These are phyloP conservation scores for Danielia oregonensis DNA, from an alignment of 805 yeast species.

Conservation along the genomic window DNA sequence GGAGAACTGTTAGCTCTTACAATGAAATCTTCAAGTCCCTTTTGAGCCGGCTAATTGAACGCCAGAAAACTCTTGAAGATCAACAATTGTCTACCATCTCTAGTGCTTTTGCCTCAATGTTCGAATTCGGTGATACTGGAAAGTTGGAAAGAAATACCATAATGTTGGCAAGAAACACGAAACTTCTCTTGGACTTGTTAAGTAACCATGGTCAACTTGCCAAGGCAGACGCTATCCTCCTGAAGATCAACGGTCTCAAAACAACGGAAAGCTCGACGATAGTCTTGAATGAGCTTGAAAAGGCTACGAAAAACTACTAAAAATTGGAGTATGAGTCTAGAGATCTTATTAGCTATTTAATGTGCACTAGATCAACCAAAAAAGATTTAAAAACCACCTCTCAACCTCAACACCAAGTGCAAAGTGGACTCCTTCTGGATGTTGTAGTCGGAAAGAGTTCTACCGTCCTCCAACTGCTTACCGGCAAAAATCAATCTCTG, in stretches of 20 bases:
- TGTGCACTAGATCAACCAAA: neutral
- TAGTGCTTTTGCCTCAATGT: conserved; percentile 17
- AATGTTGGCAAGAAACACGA: conserved; percentile 37
- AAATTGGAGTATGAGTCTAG: too few species aligned
- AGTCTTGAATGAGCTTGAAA: conserved; percentile 14
- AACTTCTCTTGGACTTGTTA: conserved; percentile 16
- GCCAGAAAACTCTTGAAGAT: neutral
- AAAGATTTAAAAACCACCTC: conserved; percentile 74
- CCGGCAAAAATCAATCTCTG: conserved; percentile 97
- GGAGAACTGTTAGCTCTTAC: conserved; percentile 55
- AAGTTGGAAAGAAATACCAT: conserved; percentile 28
- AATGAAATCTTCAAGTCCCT: conserved; percentile 35
- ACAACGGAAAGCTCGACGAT: conserved; percentile 18
- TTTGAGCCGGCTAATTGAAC: conserved; percentile 1
- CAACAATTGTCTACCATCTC: conserved; percentile 4
- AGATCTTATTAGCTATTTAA: neutral
- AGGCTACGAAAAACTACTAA: neutral
- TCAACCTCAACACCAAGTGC: conserved; percentile 93
- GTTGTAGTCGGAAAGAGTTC: conserved; percentile 96
- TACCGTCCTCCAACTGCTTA: conserved; percentile 94
- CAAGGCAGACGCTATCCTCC: conserved; percentile 10
- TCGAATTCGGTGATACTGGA: conserved; percentile 9
- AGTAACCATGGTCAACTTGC: conserved; percentile 11
- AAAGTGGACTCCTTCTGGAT: conserved; percentile 96
- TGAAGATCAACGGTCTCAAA: conserved; percentile 14